Evolutionary conservation across 345 rosid genomes (phyloP), one percentile per base, ranked within the genome.

Genomic region (Angophora floribunda): DNA sequence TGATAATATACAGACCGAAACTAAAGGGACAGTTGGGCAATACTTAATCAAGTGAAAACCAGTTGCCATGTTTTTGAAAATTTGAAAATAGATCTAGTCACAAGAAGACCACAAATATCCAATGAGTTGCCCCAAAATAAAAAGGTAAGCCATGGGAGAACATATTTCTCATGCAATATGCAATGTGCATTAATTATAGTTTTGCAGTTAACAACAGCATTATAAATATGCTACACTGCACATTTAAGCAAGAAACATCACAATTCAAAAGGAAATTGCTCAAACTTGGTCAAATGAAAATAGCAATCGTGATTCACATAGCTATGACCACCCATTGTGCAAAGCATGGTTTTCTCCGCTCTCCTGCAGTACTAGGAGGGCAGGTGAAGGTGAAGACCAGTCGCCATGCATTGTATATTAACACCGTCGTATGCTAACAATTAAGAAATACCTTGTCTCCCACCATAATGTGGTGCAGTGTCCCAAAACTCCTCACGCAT

Each of bases 401-500:
- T 17, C 26, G 55, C 50, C 3, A 3, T 44, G 32, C 59, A 57
- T 53, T 21, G 52, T 30, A 19, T 57, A 17, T 57, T 2, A 17
- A 85, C 55, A 85, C 61, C 87, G 52, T 51, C 63, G 11, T 41
- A 30, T 22, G 55, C 15, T 45, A 53, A 41, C 28, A 59, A n/a
- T 13, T 87, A 45, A 87, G 52, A 78, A 52, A 19, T 92, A 94
- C 98, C 97, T 95, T 91, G 95, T 52, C 89, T 90, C 86, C 98
- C 97, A 91, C 97, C 97, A 93, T 94, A 97, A 88, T 96, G 97
- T 85, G 98, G 96, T 90, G 97, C 95, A 41, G 97, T 96, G 87
- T 95, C 98, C 98, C 97, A 96, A 89, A 95, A 96, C 86, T 96
- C 97, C 50, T 96, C 98, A 57, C 97, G 95, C 96, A 96, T 87